Base-by-base conservation (phyloP, 2,329 filamentous ascomycete species). In the Alternaria incomplexa region DNA sequence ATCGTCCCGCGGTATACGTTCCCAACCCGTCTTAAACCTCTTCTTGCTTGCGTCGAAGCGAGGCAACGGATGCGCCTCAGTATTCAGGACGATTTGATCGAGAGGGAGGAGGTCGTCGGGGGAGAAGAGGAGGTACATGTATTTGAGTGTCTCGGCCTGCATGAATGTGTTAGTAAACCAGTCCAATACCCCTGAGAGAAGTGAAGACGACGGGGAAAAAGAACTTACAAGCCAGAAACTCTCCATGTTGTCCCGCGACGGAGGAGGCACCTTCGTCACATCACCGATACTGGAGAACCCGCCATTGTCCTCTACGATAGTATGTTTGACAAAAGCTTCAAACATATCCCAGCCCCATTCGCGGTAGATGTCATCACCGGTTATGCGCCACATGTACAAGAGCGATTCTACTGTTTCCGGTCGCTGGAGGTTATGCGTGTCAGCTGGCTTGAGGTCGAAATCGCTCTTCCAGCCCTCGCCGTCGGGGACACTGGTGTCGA, bases 271-370 rank as follows among this genome's bases (percentile, higher is more conserved):
- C 6, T 81, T 81, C 68, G 90, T 89, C 25, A 93, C 94, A 76
- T 96, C 88, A 17, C 85, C 85, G 64, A 98, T 84, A 68, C 91
- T 94, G 1, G 92, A 93, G 77, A 96, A 98, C 0, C 93, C 93
- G 43, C 89, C 89, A 40, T 89, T 89, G 43, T 94, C 90, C 46
- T 88, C 85, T 3, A 97, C 91, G 7, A 91, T 88, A 1, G 93
- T 97, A 80, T 97, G 87, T 73, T 93, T 90, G 80, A 95, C 85
- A 77, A 99, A 99, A 1, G 91, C 89, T 78, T 93, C 90, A 83
- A 99, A 99, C 90, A 99, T 98, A 72, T 97, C 91, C 96, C 96
- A 99, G 13, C 96, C 96, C 95, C 95, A 98, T 73, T 97, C 89
- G 25, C 96, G 88, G 81, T 99, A 99, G 68, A 89, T 90, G 43